Conservation (phyloP, 2,329 filamentous ascomycete genomes). For the Colletotrichum brevisporum region DNA sequence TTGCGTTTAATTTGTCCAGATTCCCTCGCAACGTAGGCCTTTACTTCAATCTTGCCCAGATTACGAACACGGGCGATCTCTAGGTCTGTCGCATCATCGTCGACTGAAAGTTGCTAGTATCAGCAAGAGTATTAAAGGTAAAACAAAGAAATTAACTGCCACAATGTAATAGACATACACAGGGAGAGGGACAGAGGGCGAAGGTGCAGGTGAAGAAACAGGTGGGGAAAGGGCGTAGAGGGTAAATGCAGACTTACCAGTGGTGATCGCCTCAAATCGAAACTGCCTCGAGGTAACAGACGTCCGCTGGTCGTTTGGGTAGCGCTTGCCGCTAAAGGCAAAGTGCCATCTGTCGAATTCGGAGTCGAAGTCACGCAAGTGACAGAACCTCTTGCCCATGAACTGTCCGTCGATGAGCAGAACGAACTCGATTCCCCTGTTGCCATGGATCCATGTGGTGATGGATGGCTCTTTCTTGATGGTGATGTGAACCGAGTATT, state of each 20-base stretch:
- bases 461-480: constrained; percentile 39
- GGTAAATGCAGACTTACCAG: constrained; percentile 41
- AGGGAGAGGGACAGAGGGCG: too few species aligned
- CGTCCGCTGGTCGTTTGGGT: constrained; percentile 20
- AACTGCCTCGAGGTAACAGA: constrained; percentile 41
- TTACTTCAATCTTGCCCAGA: constrained; percentile 48
- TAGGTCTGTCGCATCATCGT: constrained; percentile 42
- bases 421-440: constrained; percentile 40
- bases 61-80: constrained; percentile 36
- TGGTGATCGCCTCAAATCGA: constrained; percentile 47
- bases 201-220: too few species aligned
- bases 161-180: too few species aligned
- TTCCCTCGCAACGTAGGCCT: constrained; percentile 32
- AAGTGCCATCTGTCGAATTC: constrained; percentile 23
- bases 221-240: not conserved
- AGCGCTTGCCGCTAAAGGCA: constrained; percentile 17
- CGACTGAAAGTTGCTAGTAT: constrained; percentile 30
- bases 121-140: not conserved
- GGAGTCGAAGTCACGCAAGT: constrained; percentile 6
- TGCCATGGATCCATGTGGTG: constrained; percentile 45
- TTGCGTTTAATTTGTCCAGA: not conserved
- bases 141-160: too few species aligned
- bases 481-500: constrained; percentile 44
- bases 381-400: constrained; percentile 36
- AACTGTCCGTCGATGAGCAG: constrained; percentile 45